Evolutionary conservation across 257 asterid genomes (phyloP), one percentile per base, ranked within the genome.

Genomic region (Cruciata laevipes): DNA sequence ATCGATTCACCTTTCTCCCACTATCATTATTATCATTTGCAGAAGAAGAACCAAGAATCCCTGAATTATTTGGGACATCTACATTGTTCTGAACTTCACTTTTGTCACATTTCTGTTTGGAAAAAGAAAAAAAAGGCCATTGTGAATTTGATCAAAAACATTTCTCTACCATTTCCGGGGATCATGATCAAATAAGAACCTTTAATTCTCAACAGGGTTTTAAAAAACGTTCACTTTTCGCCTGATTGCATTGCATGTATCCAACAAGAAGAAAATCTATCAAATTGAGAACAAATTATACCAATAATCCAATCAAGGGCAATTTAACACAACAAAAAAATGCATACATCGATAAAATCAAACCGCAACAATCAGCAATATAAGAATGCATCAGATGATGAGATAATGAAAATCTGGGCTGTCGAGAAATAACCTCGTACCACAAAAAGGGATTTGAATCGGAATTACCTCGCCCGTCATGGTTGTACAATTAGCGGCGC

Each of bases 21-120:
- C 16, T 25, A 56, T 5, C 31, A 56, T 56, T 56, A 20, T 24
- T 56, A 20, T 55, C 65, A 57, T 33, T 23, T 56, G 57, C 57
- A 57, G 65, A 68, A 47, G 55, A 47, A 16, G 55, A 47, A 7
- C 40, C 51, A 17, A 4, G 44, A 7, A 59, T 42, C 32, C 6
- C 33, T 20, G 42, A 16, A 25, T 60, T 6, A 23, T 27, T 59
- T 42, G 42, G n/a, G 24, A 21, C 61, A 56, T 23, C 61, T 3
- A 25, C 3, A 20, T 56, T 23, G 33, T 23, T 38, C 55, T 68
- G 65, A 35, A 56, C 65, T 40, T 68, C 65, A 56, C 12, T 68
- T 12, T 7, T 37, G 38, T 68, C 61, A 12, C 61, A n/a, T 56
- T 56, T 56, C 61, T 56, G 57, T 23, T 35, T 37, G 37, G 35